Evolutionary conservation across 2,329 filamentous ascomycete genomes (phyloP).

Genomic region (Alternaria longipes): DNA sequence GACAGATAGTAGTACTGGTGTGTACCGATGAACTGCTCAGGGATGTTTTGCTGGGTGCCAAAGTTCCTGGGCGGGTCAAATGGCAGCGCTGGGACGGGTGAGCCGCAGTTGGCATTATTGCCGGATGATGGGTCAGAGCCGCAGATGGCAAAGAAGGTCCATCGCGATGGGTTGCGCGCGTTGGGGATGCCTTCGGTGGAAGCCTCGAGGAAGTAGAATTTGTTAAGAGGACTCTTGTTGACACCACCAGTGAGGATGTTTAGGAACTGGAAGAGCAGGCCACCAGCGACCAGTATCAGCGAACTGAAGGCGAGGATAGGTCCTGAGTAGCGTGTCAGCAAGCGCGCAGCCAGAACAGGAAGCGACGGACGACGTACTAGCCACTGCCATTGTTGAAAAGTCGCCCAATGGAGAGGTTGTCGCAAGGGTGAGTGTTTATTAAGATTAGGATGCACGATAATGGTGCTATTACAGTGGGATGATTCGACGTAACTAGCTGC

Average conservation of each 20-base stretch:
- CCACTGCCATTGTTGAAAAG: slow-evolving; percentile 21
- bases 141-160: slow-evolving; percentile 92
- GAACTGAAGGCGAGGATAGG: slow-evolving; percentile 65
- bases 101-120: slow-evolving; percentile 69
- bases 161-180: slow-evolving; percentile 70
- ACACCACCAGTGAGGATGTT: slow-evolving; percentile 69
- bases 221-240: slow-evolving; percentile 67
- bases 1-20: slow-evolving; percentile 83
- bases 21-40: slow-evolving; percentile 62
- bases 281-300: slow-evolving; percentile 69
- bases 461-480: slow-evolving; percentile 8
- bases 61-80: slow-evolving; percentile 74
- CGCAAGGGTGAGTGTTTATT: slow-evolving; percentile 9
- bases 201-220: slow-evolving; percentile 87
- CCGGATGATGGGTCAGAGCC: slow-evolving; percentile 62
- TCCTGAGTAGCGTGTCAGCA: slow-evolving; percentile 53
- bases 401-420: not conserved
- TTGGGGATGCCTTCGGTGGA: slow-evolving; percentile 74
- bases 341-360: slow-evolving; percentile 11
- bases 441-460: slow-evolving; percentile 21
- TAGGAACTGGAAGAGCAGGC: slow-evolving; percentile 71
- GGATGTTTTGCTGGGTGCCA: slow-evolving; percentile 62
- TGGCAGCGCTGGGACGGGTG: slow-evolving; percentile 68
- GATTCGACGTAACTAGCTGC: slow-evolving; percentile 14
- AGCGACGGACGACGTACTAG: slow-evolving; percentile 22